phyloP scores from a whole-genome alignment of 148 eudicot species.

The Rhododendron ferrugineum region DNA sequence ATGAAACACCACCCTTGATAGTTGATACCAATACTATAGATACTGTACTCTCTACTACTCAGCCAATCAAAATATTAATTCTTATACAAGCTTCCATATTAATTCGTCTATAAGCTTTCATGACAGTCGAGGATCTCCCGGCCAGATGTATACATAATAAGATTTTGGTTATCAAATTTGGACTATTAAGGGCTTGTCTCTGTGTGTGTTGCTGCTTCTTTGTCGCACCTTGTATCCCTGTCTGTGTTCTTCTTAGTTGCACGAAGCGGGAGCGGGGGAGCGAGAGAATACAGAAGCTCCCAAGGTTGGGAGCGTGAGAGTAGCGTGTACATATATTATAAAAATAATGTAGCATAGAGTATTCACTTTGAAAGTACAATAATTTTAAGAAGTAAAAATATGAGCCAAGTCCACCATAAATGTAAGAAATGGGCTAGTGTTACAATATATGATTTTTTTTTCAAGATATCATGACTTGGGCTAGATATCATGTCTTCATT shows the following conservation, averaged over 20 bases:
- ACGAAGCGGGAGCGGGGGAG: too few species aligned
- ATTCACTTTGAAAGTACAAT: too few species aligned
- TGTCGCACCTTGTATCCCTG: not conserved
- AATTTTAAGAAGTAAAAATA: too few species aligned
- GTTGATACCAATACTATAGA: not conserved
- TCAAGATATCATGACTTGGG: too few species aligned
- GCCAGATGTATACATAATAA: not conserved
- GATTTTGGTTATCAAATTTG: not conserved
- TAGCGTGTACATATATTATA: too few species aligned
- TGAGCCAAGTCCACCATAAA: too few species aligned
- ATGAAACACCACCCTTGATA: not conserved
- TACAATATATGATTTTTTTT: too few species aligned
- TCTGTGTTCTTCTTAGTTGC: not conserved
- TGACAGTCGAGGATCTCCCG: not conserved
- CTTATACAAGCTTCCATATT: not conserved
- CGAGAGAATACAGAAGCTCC: too few species aligned
- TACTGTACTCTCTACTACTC: not conserved
- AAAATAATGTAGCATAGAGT: too few species aligned
- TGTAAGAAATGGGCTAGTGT: too few species aligned
- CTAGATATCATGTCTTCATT: too few species aligned
- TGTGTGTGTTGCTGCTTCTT: not conserved
- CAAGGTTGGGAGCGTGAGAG: too few species aligned
- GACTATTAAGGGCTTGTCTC: not conserved
- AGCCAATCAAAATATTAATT: not conserved
- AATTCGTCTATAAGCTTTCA: not conserved